Conservation (phyloP, 768 basidiomycete species). For the Termitomyces sp. region DNA sequence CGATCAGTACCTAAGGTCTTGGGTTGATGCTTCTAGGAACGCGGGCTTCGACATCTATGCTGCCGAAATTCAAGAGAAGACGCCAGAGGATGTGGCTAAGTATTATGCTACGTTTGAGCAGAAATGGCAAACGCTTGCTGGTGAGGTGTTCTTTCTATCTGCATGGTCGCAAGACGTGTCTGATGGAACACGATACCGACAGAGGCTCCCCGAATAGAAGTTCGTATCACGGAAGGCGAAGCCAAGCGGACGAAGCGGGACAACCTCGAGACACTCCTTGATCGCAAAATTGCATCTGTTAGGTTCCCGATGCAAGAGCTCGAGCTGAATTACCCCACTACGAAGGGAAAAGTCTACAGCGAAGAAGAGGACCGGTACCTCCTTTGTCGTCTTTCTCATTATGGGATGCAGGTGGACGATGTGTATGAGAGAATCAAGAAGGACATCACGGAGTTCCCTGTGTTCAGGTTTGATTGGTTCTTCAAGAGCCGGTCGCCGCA, state of each 20-base stretch:
- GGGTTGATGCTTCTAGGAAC: slow-evolving; percentile 36
- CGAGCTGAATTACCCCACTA: slow-evolving; percentile 90
- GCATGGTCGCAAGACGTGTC: background rate
- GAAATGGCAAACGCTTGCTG: slow-evolving; percentile 81
- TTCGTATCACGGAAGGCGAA: slow-evolving; percentile 86
- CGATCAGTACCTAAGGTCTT: background rate
- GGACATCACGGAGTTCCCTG: slow-evolving; percentile 94
- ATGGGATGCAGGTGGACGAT: slow-evolving; percentile 84
- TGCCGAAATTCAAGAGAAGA: slow-evolving; percentile 81
- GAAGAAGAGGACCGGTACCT: slow-evolving; percentile 98
- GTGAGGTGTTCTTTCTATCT: slow-evolving; percentile 29
- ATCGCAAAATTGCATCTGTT: slow-evolving; percentile 77
- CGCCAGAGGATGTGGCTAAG: slow-evolving; percentile 63
- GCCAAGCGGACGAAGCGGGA: slow-evolving; percentile 84
- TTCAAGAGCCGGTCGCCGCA: slow-evolving; percentile 90
- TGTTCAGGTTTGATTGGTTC: slow-evolving; percentile 98
- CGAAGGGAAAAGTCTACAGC: slow-evolving; percentile 93
- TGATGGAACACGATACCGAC: background rate
- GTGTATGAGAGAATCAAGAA: slow-evolving; percentile 94
- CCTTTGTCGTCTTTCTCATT: slow-evolving; percentile 82
- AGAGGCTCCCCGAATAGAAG: slow-evolving; percentile 78
- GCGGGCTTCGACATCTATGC: slow-evolving; percentile 66
- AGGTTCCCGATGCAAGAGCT: slow-evolving; percentile 95
- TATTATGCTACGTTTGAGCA: slow-evolving; percentile 86
- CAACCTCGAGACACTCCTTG: slow-evolving; percentile 71